Percentiles rank a stretch among this genome's conserved stretches.
Evolutionary conservation across 1,139 yeast genomes (phyloP).

Genomic region (Geotrichum candidum): DNA sequence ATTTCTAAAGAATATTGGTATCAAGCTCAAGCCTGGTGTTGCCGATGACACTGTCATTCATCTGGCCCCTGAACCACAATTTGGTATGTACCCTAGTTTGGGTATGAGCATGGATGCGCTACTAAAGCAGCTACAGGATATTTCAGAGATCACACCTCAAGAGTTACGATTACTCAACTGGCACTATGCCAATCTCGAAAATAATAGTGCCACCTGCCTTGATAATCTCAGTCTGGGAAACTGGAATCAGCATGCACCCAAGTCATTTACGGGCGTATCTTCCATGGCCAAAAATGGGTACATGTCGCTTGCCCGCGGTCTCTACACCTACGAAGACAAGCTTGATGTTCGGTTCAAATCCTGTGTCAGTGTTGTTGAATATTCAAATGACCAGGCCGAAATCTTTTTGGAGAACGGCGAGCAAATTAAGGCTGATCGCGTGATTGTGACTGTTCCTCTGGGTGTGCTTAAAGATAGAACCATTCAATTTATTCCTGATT

Average conservation of each 20-base stretch:
- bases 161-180: slow-evolving; percentile 38
- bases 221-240: slow-evolving; percentile 36
- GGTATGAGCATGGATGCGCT: slow-evolving; percentile 38
- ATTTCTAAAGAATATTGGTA: slow-evolving; percentile 32
- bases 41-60: slow-evolving; percentile 25
- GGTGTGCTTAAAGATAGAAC: slow-evolving; percentile 39
- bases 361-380: slow-evolving; percentile 37
- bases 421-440: slow-evolving; percentile 37
- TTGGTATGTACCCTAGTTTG: slow-evolving; percentile 34
- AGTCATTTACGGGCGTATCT: slow-evolving; percentile 39
- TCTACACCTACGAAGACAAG: slow-evolving; percentile 38
- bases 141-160: slow-evolving; percentile 33
- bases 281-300: slow-evolving; percentile 38
- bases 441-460: slow-evolving; percentile 39
- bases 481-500: slow-evolving; percentile 40
- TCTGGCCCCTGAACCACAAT: slow-evolving; percentile 37
- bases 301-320: slow-evolving; percentile 36
- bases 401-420: slow-evolving; percentile 39
- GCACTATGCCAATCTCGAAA: slow-evolving; percentile 41
- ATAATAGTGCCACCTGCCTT: slow-evolving; percentile 36
- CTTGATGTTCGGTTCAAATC: slow-evolving; percentile 40
- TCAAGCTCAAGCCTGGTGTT: slow-evolving; percentile 23
- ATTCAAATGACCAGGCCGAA: slow-evolving; percentile 28
- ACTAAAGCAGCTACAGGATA: slow-evolving; percentile 30
- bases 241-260: slow-evolving; percentile 40